Conservation (phyloP, 164 flowering plant species). For the Chimonanthus salicifolius region DNA sequence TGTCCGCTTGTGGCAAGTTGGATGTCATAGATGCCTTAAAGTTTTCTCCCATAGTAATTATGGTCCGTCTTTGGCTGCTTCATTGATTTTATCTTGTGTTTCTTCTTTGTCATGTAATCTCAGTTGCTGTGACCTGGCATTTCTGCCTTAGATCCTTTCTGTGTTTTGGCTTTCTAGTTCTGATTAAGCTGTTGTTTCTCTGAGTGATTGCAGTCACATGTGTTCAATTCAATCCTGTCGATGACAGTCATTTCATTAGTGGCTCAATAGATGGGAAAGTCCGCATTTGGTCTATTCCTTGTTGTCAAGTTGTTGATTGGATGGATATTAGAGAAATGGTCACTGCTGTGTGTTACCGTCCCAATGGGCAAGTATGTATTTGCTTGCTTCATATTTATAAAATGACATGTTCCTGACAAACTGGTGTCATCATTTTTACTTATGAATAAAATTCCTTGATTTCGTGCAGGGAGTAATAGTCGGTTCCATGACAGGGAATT, state of each 20-base stretch:
- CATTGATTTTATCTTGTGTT: neutral
- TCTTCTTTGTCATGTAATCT: neutral
- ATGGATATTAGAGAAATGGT: conserved; percentile 32
- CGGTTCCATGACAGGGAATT: conserved; percentile 68
- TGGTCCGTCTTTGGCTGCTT: conserved; percentile 32
- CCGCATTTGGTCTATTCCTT: conserved; percentile 69
- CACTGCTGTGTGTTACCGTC: conserved; percentile 72
- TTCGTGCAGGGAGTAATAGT: conserved; percentile 64
- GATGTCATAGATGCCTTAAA: conserved; percentile 46
- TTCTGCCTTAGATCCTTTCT: neutral
- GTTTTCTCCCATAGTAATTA: conserved; percentile 68
- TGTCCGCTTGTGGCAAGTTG: conserved; percentile 90
- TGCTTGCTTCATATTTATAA: conserved; percentile 2
- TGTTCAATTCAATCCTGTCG: conserved; percentile 79
- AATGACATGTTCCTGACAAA: neutral
- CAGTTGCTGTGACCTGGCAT: neutral
- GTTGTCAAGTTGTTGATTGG: conserved; percentile 76
- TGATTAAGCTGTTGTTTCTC: conserved; percentile 6
- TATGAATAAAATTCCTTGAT: conserved; percentile 1
- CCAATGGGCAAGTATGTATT: conserved; percentile 69
- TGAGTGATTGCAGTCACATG: conserved; percentile 63
- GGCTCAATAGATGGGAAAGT: conserved; percentile 93
- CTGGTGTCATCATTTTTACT: neutral
- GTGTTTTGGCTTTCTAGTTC: neutral
- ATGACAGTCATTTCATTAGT: conserved; percentile 67